Percentiles rank a stretch among this genome's conserved stretches.
phyloP scores from a whole-genome alignment of 139 green algal species.

The Chlamydomonas sp. region DNA sequence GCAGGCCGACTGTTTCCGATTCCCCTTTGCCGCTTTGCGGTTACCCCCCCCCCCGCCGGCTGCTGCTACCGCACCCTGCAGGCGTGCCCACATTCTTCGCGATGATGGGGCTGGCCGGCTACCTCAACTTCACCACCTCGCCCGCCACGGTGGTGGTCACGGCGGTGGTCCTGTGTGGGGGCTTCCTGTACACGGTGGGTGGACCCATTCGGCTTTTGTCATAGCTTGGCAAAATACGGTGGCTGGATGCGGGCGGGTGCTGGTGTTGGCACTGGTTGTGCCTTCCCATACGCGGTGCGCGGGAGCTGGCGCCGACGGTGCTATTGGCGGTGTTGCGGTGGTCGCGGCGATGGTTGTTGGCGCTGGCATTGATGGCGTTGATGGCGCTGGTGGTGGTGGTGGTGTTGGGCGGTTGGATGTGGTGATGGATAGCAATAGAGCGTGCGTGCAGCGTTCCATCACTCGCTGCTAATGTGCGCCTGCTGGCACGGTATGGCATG shows the following conservation, averaged over 20 bases:
- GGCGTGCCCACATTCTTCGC: constrained; percentile 38
- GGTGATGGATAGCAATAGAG: too few species aligned
- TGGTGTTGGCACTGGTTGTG: neutral
- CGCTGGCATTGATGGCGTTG: too few species aligned
- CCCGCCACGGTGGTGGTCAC: constrained; percentile 30
- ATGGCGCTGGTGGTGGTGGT: too few species aligned
- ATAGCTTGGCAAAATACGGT: neutral
- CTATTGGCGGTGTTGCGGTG: too few species aligned
- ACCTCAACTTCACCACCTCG: constrained; percentile 18
- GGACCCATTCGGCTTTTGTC: neutral
- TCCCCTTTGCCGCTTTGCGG: neutral
- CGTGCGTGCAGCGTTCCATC: too few species aligned
- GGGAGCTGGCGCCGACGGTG: too few species aligned
- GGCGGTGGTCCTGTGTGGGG: constrained; percentile 12
- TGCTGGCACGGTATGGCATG: too few species aligned
- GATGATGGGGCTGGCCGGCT: constrained; percentile 19
- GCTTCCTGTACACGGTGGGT: constrained; percentile 26
- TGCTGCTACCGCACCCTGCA: neutral
- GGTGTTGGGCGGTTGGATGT: too few species aligned
- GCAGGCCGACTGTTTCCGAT: too few species aligned
- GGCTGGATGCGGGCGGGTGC: too few species aligned
- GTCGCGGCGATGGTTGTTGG: too few species aligned
- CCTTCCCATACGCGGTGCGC: neutral
- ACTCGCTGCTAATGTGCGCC: too few species aligned
- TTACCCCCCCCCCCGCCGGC: neutral